phyloP scores from a whole-genome alignment of 495 filamentous ascomycete species.

The Hypoxylon perforatum region DNA sequence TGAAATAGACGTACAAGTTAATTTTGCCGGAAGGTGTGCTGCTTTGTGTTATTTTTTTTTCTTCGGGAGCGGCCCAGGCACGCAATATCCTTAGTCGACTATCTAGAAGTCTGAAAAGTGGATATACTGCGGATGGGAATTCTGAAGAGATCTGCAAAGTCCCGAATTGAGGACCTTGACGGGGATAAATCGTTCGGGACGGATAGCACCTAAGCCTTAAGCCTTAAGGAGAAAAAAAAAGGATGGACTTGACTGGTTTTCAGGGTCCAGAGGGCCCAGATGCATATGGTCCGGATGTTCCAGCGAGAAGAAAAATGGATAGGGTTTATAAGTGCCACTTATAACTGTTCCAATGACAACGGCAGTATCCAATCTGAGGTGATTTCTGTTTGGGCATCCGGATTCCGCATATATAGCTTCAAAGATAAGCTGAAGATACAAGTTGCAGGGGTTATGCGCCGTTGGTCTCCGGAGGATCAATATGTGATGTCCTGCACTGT shows the following conservation, averaged over 20 bases:
- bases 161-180: conserved; percentile 43
- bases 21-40: conserved; percentile 41
- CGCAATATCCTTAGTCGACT: conserved; percentile 38
- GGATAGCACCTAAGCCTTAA: conserved; percentile 11
- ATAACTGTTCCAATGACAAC: neutral
- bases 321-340: neutral
- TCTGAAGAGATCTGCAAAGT: conserved; percentile 29
- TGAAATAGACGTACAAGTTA: conserved; percentile 21
- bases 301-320: conserved; percentile 12
- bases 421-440: conserved; percentile 1
- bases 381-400: conserved; percentile 9
- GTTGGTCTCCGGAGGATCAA: neutral
- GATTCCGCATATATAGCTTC: neutral
- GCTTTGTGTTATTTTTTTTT: neutral
- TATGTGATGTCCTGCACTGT: neutral
- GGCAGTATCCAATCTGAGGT: conserved; percentile 3
- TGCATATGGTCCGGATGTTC: neutral
- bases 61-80: conserved; percentile 21
- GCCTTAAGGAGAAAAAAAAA: neutral
- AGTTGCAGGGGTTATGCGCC: neutral
- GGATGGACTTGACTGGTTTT: neutral
- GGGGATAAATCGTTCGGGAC: conserved; percentile 24
- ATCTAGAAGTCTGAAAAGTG: conserved; percentile 42
- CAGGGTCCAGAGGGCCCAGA: conserved; percentile 4
- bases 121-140: conserved; percentile 35